These are phyloP conservation scores for Rhizophora apiculata DNA, from an alignment of 345 rosid species.

Conservation along the genomic window DNA sequence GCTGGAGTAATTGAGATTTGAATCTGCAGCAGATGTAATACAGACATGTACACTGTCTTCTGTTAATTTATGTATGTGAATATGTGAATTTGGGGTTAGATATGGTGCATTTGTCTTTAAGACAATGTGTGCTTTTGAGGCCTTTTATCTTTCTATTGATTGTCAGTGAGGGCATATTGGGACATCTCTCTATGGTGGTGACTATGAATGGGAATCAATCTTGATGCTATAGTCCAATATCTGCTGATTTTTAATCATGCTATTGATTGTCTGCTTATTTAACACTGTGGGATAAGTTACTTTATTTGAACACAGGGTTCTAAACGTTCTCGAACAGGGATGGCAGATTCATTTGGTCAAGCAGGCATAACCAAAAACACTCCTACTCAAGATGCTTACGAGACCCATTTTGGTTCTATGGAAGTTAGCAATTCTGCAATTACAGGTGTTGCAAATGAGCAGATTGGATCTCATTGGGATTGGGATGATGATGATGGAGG, in stretches of 20 bases:
- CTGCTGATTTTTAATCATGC: not conserved
- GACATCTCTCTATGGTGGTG: constrained; percentile 1
- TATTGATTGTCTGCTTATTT: not conserved
- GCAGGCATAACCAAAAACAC: constrained; percentile 42
- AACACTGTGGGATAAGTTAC: not conserved
- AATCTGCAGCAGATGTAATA: not conserved
- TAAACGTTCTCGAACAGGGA: constrained; percentile 74
- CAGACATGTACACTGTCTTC: not conserved
- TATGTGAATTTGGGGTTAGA: not conserved
- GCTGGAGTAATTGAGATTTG: no score
- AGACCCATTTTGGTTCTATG: constrained; percentile 49
- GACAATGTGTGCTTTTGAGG: no score
- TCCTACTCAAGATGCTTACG: constrained; percentile 45
- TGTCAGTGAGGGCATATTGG: not conserved
- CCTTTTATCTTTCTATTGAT: not conserved
- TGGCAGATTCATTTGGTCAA: constrained; percentile 68
- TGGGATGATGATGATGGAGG: constrained; percentile 98
- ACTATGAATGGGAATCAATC: not conserved
- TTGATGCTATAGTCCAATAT: not conserved
- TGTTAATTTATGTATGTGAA: not conserved
- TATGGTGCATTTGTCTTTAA: no score
- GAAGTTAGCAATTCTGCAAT: constrained; percentile 56
- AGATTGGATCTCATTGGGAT: constrained; percentile 68
- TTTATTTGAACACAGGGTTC: constrained; percentile 54
- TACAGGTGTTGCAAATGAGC: constrained; percentile 66